phyloP scores from a whole-genome alignment of 176 grass and related monocot species.

The Avena insularis region DNA sequence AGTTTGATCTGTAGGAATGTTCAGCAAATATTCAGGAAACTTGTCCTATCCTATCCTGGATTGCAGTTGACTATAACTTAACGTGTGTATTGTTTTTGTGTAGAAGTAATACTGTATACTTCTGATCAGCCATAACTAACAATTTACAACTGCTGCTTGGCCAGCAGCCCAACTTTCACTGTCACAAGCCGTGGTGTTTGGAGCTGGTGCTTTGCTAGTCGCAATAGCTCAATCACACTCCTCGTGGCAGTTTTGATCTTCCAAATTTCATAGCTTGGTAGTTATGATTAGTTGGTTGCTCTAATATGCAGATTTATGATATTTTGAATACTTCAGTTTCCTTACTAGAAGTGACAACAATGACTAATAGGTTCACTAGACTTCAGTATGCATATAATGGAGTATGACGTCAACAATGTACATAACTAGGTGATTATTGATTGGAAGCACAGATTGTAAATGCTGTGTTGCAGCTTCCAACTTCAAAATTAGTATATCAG shows the following conservation, averaged over 20 bases:
- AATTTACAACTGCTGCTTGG: neutral
- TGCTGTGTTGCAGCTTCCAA: neutral
- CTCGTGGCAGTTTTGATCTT: neutral
- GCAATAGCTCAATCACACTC: neutral
- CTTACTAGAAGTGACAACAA: neutral
- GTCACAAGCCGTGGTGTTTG: neutral
- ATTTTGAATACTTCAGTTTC: neutral
- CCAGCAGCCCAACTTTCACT: neutral
- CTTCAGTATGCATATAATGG: neutral
- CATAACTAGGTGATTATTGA: neutral
- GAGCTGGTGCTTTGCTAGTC: neutral
- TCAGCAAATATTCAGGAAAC: neutral
- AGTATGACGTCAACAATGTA: neutral
- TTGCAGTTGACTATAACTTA: neutral
- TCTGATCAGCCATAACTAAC: neutral
- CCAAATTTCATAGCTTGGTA: neutral
- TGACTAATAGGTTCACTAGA: neutral
- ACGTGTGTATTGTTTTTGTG: neutral
- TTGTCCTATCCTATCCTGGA: neutral
- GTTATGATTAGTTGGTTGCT: neutral
- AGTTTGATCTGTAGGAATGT: neutral
- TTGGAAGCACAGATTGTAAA: conserved; percentile 14
- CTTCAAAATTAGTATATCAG: neutral
- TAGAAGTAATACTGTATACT: neutral
- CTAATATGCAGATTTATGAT: neutral